These are phyloP conservation scores for Diaporthe sp. DNA, from an alignment of 2,329 filamentous ascomycete species.

Conservation along the genomic window DNA sequence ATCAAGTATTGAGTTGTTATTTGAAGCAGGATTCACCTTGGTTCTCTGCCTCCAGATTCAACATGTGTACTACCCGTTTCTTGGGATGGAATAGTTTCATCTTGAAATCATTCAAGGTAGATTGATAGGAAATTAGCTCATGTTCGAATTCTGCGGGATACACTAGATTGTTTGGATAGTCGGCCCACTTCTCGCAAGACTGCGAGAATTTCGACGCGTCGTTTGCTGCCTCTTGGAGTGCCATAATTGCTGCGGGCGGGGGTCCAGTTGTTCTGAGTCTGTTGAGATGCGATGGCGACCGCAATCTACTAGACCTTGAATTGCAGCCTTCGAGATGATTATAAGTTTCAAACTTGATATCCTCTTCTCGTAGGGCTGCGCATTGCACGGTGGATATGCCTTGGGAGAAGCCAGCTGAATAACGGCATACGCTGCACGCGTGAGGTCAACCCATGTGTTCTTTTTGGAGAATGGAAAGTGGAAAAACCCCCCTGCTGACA, in stretches of 20 bases:
- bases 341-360: neutral
- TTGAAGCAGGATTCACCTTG: neutral
- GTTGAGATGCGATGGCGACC: neutral
- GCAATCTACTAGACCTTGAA: neutral
- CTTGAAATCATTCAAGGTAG: neutral
- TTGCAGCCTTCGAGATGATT: neutral
- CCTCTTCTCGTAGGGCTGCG: neutral
- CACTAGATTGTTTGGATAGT: neutral
- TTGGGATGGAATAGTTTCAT: neutral
- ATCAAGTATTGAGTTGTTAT: neutral
- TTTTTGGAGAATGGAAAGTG: neutral
- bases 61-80: neutral
- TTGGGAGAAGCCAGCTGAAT: neutral
- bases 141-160: neutral
- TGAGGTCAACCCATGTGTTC: neutral
- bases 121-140: neutral
- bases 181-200: neutral
- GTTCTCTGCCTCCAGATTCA: neutral
- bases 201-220: neutral
- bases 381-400: neutral
- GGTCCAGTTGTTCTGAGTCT: neutral
- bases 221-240: neutral
- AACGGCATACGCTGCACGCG: neutral
- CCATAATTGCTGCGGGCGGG: neutral
- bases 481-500: neutral